Evolutionary conservation across 2,329 filamentous ascomycete genomes (phyloP), one percentile per base, ranked within the genome.

Genomic region (Colletotrichum limetticola): DNA sequence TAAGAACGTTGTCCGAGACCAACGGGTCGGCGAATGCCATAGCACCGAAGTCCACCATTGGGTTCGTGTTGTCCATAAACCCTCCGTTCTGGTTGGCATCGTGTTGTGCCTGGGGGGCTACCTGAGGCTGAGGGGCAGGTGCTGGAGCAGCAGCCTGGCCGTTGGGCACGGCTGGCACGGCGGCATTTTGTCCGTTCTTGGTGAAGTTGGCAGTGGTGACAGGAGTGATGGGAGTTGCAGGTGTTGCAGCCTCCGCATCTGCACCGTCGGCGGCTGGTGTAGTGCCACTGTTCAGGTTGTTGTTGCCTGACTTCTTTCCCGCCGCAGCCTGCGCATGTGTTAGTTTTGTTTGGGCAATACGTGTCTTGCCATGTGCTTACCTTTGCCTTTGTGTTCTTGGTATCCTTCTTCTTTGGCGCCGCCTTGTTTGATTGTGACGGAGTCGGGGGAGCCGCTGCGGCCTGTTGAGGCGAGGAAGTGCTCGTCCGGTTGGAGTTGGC

Each of bases 341-440:
- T 53, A 72, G 64, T 26, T 16, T 4, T 26, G 8, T 5, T 12
- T 30, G 19, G 2, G 16, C 8, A n/a, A 6, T 3, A 6, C 14
- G 26, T 12, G 32, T 58, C n/a, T 24, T 19, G 9, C 6, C 57
- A 55, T 53, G 35, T 32, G 78, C 85, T 84, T 88, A 94, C 92
- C 91, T 94, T 94, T 70, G 84, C 86, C 82, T 92, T 93, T 5
- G 89, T 85, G 74, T 86, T 88, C 82, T 92, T 92, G 5, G 84
- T 85, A 37, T 91, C 90, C 85, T 94, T 94, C 88, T 96, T 96
- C 82, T 94, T 95, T 1, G 93, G 92, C 42, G 90, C 91, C 4
- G 92, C 83, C 85, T 96, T 96, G 79, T 91, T 92, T 1, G 86
- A 82, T 79, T 94, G 93, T 64, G 90, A 91, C 1, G 94, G 94